A percentile compares a stretch with the other conserved stretches of the same genome.
phyloP scores from a whole-genome alignment of 768 basidiomycete species.

The Phylloporus arenicola region DNA sequence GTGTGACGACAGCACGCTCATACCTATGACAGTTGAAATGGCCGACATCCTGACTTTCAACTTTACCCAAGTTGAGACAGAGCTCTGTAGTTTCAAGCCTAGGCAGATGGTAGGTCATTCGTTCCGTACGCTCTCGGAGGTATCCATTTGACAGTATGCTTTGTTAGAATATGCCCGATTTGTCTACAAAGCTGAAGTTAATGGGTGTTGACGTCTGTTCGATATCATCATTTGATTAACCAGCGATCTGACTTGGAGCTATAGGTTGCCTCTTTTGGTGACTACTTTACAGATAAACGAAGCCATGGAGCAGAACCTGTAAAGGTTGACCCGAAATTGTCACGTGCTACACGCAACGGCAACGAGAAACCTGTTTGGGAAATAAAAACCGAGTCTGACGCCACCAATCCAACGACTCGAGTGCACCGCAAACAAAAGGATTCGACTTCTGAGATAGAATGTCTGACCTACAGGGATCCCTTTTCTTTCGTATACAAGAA shows the following conservation, averaged over 20 bases:
- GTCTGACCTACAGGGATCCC: conserved; percentile 65
- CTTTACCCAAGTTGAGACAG: conserved; percentile 49
- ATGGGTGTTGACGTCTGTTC: conserved; percentile 50
- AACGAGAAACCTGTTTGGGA: background rate
- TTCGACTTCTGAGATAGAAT: conserved; percentile 34
- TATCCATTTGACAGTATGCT: background rate
- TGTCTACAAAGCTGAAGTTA: conserved; percentile 60
- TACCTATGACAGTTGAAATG: conserved; percentile 48
- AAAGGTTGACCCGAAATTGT: background rate
- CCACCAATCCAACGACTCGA: background rate
- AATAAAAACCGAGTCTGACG: background rate
- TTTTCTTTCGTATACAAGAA: conserved; percentile 72
- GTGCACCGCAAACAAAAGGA: background rate
- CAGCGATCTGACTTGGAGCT: background rate
- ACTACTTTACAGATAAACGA: conserved; percentile 60
- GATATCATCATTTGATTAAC: background rate
- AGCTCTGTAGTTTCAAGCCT: conserved; percentile 35
- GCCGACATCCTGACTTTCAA: conserved; percentile 73
- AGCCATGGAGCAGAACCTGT: conserved; percentile 2
- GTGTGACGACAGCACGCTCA: background rate
- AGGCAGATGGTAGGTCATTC: conserved; percentile 35
- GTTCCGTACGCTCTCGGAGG: background rate
- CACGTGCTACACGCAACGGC: background rate
- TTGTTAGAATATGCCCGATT: conserved; percentile 50
- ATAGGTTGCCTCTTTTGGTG: conserved; percentile 64